Percentiles rank a stretch among this genome's conserved stretches.
These are phyloP conservation scores for Chaetoceros tenuissimus DNA, from an alignment of 108 stramenopile genomes.

Conservation along the genomic window DNA sequence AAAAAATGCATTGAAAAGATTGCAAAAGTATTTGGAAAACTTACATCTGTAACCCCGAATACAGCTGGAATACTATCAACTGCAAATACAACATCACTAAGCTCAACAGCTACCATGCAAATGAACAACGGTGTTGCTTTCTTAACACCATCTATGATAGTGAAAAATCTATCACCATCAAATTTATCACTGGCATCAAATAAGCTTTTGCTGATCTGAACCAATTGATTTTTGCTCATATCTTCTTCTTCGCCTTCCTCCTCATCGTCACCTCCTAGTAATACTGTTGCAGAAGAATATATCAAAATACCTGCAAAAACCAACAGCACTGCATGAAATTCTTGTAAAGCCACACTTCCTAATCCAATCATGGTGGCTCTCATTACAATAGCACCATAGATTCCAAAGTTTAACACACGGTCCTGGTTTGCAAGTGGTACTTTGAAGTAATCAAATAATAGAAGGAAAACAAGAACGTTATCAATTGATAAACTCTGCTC, in stretches of 20 bases:
- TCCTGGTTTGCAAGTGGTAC: slow-evolving; percentile 65
- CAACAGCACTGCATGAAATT: slow-evolving; percentile 76
- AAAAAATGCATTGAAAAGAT: slow-evolving; percentile 1
- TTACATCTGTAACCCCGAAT: slow-evolving; percentile 89
- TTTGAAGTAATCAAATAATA: slow-evolving; percentile 85
- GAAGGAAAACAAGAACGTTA: slow-evolving; percentile 86
- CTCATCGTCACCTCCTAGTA: slow-evolving; percentile 40
- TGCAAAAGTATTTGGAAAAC: slow-evolving; percentile 1
- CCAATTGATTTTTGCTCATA: slow-evolving; percentile 62
- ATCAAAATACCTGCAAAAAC: slow-evolving; percentile 84
- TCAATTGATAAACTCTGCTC: slow-evolving; percentile 84
- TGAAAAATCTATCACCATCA: slow-evolving; percentile 89
- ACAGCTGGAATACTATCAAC: slow-evolving; percentile 95
- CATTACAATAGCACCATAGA: slow-evolving; percentile 84
- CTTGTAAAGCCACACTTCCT: slow-evolving; percentile 79
- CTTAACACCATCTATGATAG: slow-evolving; percentile 57
- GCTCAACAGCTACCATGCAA: slow-evolving; percentile 90
- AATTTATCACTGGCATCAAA: slow-evolving; percentile 61
- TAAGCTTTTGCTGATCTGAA: slow-evolving; percentile 51
- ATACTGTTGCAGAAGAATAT: slow-evolving; percentile 61
- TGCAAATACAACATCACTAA: slow-evolving; percentile 94
- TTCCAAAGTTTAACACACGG: slow-evolving; percentile 79
- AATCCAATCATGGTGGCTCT: slow-evolving; percentile 90
- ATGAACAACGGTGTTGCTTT: slow-evolving; percentile 89
- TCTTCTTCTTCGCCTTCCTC: slow-evolving; percentile 77